phyloP scores from a whole-genome alignment of 1,284 basidiomycete species.

The Blastosporella zonata region DNA sequence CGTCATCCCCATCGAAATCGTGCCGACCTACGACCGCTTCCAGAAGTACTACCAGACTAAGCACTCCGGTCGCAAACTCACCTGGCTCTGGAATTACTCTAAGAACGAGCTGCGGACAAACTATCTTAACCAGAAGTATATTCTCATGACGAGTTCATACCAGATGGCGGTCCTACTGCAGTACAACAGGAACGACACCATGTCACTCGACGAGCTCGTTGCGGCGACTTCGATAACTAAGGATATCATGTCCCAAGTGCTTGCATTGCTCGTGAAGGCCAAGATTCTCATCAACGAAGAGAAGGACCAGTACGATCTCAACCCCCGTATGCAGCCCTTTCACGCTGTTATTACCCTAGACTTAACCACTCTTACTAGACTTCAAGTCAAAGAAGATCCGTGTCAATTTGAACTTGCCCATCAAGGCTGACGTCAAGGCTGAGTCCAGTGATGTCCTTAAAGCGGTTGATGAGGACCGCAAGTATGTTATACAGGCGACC shows the following conservation, averaged over 20 bases:
- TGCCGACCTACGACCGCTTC: slow-evolving; percentile 89
- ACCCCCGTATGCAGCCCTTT: slow-evolving; percentile 65
- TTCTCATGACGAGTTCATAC: slow-evolving; percentile 92
- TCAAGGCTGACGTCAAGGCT: slow-evolving; percentile 93
- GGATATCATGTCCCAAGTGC: slow-evolving; percentile 81
- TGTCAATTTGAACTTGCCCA: slow-evolving; percentile 90
- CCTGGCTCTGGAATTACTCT: slow-evolving; percentile 97
- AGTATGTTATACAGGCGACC: slow-evolving; percentile 95
- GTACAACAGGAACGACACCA: slow-evolving; percentile 88
- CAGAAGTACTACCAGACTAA: slow-evolving; percentile 92
- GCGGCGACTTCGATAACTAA: slow-evolving; percentile 84
- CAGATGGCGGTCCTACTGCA: slow-evolving; percentile 94
- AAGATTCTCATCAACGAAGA: slow-evolving; percentile 88
- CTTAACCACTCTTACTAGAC: slow-evolving; percentile 40
- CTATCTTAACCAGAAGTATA: slow-evolving; percentile 93
- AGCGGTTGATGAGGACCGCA: slow-evolving; percentile 96
- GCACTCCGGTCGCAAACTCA: slow-evolving; percentile 92
- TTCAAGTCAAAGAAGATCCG: slow-evolving; percentile 99
- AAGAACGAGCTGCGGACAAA: slow-evolving; percentile 95
- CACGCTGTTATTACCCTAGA: background rate
- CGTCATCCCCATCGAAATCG: slow-evolving; percentile 85
- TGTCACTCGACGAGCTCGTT: slow-evolving; percentile 79
- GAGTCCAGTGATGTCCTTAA: slow-evolving; percentile 91
- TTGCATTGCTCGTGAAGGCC: slow-evolving; percentile 84
- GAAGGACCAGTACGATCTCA: slow-evolving; percentile 87